These are phyloP conservation scores for Tricholoma terreum DNA, from an alignment of 768 basidiomycete genomes.

Conservation along the genomic window DNA sequence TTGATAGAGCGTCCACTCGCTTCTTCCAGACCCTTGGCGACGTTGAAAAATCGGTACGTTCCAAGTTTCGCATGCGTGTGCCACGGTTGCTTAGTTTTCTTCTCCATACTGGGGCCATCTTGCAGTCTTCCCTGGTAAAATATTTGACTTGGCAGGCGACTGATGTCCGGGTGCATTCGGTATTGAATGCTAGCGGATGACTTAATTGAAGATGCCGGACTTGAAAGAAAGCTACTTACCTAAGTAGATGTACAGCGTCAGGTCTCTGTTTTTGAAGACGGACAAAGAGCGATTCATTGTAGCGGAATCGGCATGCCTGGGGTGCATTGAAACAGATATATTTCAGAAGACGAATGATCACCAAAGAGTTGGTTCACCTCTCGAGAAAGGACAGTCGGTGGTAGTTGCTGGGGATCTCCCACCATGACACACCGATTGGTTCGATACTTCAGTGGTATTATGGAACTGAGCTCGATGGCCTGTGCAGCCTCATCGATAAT, in stretches of 20 bases:
- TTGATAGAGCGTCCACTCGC: slow-evolving; percentile 64
- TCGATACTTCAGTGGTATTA: slow-evolving; percentile 92
- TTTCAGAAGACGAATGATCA: not conserved
- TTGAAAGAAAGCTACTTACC: slow-evolving; percentile 41
- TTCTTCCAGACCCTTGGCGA: slow-evolving; percentile 67
- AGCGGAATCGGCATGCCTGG: slow-evolving; percentile 66
- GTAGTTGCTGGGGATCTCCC: slow-evolving; percentile 94
- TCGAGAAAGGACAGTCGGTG: slow-evolving; percentile 71
- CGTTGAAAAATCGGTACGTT: slow-evolving; percentile 87
- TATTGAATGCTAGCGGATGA: slow-evolving; percentile 80
- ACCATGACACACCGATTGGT: slow-evolving; percentile 88
- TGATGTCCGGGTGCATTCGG: slow-evolving; percentile 98
- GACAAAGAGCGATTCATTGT: slow-evolving; percentile 92
- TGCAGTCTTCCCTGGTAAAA: slow-evolving; percentile 81
- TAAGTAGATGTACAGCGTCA: slow-evolving; percentile 87
- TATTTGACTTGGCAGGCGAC: slow-evolving; percentile 77
- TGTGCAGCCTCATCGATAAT: slow-evolving; percentile 99
- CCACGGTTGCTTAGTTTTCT: slow-evolving; percentile 83
- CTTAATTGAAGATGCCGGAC: slow-evolving; percentile 2
- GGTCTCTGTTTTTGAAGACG: slow-evolving; percentile 77
- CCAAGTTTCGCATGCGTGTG: slow-evolving; percentile 76
- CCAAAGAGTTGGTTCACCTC: slow-evolving; percentile 27
- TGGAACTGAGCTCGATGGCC: slow-evolving; percentile 88
- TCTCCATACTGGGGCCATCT: slow-evolving; percentile 88
- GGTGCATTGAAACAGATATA: slow-evolving; percentile 1